Evolutionary conservation across 2,329 filamentous ascomycete species (phyloP), one percentile per base, ranked within the genome.

Genomic region (Trichoderma sp.): DNA sequence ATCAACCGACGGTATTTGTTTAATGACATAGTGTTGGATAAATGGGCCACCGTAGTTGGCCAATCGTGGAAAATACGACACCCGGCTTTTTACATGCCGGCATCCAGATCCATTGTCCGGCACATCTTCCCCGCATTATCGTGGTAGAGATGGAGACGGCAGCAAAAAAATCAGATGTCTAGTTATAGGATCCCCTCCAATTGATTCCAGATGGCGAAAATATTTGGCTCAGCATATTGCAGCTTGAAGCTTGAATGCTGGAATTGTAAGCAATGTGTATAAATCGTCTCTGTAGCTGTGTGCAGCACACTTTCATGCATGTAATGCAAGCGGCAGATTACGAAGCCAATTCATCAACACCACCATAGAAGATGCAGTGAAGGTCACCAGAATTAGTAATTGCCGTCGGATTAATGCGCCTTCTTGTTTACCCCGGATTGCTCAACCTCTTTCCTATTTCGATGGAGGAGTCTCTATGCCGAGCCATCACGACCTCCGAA

Each of bases 1-100:
- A 64, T 64, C 35, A 64, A 22, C 61, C 61, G 61, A 64, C 61
- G 61, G 61, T 22, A 64, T 42, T 64, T 22, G 50, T 63, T 63
- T 32, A 52, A 13, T 25, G 25, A n/a, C 37, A 37, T 5, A 15
- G 5, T 22, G 19, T 9, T 1, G 13, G 6, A 27, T n/a, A 22
- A 45, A 45, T 15, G 13, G 9, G 35, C 35, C 25, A 29, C 50
- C 25, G 2, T 12, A 3, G 10, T 22, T 7, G 5, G n/a, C 29
- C 50, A 29, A 29, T 32, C n/a, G 29, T 32, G 58, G 58, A 27
- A 6, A 48, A 60, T 53, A 17, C 1, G 19, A 19, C 8, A 25
- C 10, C 15, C 17, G 34, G 61, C 48, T 25, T 64, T 22, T 53
- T 64, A 34, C 15, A 56, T 64, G 61, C 61, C 61, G 61, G 27